A percentile compares a stretch with the other conserved stretches of the same genome.
Evolutionary conservation across 805 yeast species (phyloP).

Genomic region (Candida lessepsii): DNA sequence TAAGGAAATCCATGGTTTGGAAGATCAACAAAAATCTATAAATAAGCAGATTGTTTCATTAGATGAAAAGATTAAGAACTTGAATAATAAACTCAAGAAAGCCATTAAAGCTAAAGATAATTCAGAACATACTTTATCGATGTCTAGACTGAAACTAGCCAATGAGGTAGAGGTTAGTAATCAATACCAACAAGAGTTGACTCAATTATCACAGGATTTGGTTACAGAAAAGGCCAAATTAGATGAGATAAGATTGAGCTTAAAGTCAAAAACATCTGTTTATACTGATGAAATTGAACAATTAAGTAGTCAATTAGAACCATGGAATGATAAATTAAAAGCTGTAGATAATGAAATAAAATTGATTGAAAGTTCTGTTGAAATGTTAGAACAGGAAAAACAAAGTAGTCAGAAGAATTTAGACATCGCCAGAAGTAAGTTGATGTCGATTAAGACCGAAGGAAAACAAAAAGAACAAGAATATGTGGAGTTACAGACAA

Average conservation of each 20-base stretch:
- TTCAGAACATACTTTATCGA: conserved; percentile 44
- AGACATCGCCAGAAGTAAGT: conserved; percentile 40
- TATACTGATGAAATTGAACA: conserved; percentile 63
- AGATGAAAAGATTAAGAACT: conserved; percentile 75
- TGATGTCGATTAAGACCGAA: conserved; percentile 45
- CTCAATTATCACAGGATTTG: conserved; percentile 44
- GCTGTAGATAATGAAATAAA: conserved; percentile 62
- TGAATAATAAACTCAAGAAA: conserved; percentile 56
- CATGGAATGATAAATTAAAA: conserved; percentile 73
- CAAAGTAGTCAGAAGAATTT: conserved; percentile 38
- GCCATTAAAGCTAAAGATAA: conserved; percentile 51
- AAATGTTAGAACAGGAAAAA: conserved; percentile 51
- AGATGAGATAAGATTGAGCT: conserved; percentile 59
- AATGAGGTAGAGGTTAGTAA: conserved; percentile 45
- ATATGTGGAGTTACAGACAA: conserved; percentile 45
- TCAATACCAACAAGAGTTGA: conserved; percentile 45
- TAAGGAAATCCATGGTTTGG: conserved; percentile 19
- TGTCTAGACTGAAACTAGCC: conserved; percentile 47
- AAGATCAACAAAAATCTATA: conserved; percentile 31
- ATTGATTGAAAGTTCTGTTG: conserved; percentile 64
- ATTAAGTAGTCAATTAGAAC: conserved; percentile 68
- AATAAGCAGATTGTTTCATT: conserved; percentile 59
- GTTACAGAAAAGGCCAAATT: conserved; percentile 54
- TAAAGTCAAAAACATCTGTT: conserved; percentile 72
- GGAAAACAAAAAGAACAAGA: conserved; percentile 51